Evolutionary conservation across 441 rosid genomes (phyloP).

Genomic region (Gossypium trilobum): DNA sequence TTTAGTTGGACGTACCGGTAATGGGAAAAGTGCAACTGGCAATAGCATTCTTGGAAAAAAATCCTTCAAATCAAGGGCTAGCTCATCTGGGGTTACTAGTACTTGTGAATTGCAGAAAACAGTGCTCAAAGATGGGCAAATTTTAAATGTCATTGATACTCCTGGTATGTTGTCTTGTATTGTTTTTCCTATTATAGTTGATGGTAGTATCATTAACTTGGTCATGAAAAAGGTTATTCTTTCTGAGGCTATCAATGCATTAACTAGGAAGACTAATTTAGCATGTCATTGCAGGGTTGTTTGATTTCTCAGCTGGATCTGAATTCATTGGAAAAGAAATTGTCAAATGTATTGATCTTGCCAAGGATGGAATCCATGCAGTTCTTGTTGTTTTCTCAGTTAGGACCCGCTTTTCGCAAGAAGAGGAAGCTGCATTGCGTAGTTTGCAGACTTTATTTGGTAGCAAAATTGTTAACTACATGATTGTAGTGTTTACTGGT

Average conservation of each 20-base stretch:
- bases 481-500: conserved; percentile 79
- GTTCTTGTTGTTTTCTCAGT: conserved; percentile 62
- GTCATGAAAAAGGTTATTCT: not conserved
- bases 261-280: not conserved
- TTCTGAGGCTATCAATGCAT: not conserved
- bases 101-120: conserved; percentile 52
- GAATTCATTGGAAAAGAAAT: conserved; percentile 66
- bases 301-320: conserved; percentile 51
- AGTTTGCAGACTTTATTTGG: conserved; percentile 65
- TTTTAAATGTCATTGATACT: conserved; percentile 68
- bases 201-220: not conserved
- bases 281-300: conserved; percentile 42
- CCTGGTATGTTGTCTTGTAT: conserved; percentile 45
- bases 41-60: conserved; percentile 66
- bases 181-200: not conserved
- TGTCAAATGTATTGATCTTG: conserved; percentile 62
- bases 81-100: conserved; percentile 56
- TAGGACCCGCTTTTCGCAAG: conserved; percentile 48
- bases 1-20: conserved; percentile 82
- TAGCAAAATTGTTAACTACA: conserved; percentile 51
- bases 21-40: conserved; percentile 89
- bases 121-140: conserved; percentile 42
- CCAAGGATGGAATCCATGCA: conserved; percentile 80
- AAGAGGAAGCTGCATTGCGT: conserved; percentile 52
- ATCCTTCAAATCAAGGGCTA: conserved; percentile 57